Percentiles rank a stretch among this genome's conserved stretches.
phyloP scores from a whole-genome alignment of 345 rosid genomes.

The Eucalyptus fibrosa region DNA sequence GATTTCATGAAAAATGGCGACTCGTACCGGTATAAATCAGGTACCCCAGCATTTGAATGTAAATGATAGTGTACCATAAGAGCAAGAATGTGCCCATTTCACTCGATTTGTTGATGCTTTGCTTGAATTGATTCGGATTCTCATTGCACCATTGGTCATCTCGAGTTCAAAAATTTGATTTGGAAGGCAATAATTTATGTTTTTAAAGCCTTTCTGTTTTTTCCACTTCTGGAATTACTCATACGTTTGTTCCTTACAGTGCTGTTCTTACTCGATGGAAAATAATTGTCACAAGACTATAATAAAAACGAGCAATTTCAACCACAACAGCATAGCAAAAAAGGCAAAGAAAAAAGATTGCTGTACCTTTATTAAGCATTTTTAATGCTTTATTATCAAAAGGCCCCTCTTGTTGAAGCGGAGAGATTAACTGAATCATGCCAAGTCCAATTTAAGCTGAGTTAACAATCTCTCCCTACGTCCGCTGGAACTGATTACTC shows the following conservation, averaged over 20 bases:
- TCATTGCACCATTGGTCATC: neutral
- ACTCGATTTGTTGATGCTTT: neutral
- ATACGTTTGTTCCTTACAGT: neutral
- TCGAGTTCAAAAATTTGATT: neutral
- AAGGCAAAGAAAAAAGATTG: neutral
- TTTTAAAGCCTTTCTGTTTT: neutral
- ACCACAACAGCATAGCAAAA: neutral
- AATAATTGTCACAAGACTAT: neutral
- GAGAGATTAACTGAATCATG: neutral
- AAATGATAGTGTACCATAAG: neutral
- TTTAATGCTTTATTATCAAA: neutral
- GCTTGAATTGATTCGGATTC: neutral
- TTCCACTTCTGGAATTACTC: neutral
- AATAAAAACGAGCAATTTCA: neutral
- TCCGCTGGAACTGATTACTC: neutral
- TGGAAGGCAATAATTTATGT: neutral
- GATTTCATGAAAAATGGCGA: conserved; percentile 15
- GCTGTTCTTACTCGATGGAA: neutral
- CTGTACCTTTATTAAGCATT: neutral
- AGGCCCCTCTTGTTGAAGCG: neutral
- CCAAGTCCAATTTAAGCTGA: neutral
- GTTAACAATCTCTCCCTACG: neutral
- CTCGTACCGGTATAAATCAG: conserved; percentile 4
- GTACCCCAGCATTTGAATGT: neutral
- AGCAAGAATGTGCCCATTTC: neutral